Conservation (phyloP, 371 early-diverging fungal species). For the Circinella minor region DNA sequence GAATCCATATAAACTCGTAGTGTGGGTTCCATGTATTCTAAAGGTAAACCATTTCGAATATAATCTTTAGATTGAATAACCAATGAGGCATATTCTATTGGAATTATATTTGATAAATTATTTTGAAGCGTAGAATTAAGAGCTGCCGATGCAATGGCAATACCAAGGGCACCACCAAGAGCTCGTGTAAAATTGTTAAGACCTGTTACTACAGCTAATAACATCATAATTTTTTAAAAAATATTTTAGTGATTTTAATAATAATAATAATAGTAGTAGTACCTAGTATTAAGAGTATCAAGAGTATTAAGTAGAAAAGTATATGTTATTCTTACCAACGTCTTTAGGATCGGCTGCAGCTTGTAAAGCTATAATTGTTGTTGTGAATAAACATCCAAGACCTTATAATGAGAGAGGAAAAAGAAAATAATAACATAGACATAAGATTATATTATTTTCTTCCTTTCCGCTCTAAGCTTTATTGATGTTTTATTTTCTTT, state of each 20-base stretch:
- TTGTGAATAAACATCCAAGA: constrained; percentile 37
- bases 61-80: constrained; percentile 38
- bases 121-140: constrained; percentile 37
- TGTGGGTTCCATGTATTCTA: constrained; percentile 26
- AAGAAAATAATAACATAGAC: no score
- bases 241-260: no score
- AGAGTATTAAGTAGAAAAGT: no score
- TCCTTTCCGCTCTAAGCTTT: no score
- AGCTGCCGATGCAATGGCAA: constrained; percentile 46
- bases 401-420: no score
- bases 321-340: constrained; percentile 26
- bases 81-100: constrained; percentile 24
- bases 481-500: no score
- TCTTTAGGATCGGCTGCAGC: constrained; percentile 45
- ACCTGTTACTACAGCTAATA: constrained; percentile 53
- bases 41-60: constrained; percentile 42
- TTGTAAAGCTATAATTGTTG: constrained; percentile 50
- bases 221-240: no score
- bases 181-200: constrained; percentile 49
- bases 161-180: constrained; percentile 54
- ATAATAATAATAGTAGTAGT: no score
- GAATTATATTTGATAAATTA: constrained; percentile 31
- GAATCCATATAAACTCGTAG: constrained; percentile 32
- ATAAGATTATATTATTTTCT: no score
- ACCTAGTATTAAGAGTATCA: no score